Conservation (phyloP, 31 red algal genomes). For the Bonnemaisonia californica region DNA sequence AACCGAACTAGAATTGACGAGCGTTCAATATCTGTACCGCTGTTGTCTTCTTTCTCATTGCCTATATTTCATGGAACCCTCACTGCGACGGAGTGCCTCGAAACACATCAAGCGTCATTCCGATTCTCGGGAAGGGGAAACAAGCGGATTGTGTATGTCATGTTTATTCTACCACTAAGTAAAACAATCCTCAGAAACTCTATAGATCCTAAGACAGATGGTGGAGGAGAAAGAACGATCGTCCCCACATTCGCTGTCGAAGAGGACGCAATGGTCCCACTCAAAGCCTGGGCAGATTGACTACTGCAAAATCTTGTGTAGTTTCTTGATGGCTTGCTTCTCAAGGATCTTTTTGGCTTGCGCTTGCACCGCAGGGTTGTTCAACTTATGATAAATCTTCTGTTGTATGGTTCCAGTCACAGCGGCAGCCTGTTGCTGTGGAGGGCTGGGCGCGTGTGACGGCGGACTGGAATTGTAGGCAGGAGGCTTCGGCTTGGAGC, state of each 20-base stretch:
- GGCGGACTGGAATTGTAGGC: neutral
- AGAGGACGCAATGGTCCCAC: no score
- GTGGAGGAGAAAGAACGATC: no score
- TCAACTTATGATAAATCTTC: no score
- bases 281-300: no score
- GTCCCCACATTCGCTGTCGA: no score
- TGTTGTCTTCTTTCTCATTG: neutral
- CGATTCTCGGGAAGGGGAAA: neutral
- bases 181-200: no score
- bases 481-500: neutral
- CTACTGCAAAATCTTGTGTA: neutral
- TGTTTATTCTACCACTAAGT: neutral
- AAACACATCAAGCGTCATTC: neutral
- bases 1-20: conserved; percentile 7
- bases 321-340: neutral
- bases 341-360: neutral
- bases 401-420: no score
- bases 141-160: neutral
- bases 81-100: neutral
- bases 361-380: neutral
- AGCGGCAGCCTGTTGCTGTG: neutral
- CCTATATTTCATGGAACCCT: neutral
- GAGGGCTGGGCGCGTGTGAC: neutral
- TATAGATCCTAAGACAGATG: no score
- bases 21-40: neutral